Conservation (phyloP, 2,329 filamentous ascomycete species). For the Penicillium sp. region DNA sequence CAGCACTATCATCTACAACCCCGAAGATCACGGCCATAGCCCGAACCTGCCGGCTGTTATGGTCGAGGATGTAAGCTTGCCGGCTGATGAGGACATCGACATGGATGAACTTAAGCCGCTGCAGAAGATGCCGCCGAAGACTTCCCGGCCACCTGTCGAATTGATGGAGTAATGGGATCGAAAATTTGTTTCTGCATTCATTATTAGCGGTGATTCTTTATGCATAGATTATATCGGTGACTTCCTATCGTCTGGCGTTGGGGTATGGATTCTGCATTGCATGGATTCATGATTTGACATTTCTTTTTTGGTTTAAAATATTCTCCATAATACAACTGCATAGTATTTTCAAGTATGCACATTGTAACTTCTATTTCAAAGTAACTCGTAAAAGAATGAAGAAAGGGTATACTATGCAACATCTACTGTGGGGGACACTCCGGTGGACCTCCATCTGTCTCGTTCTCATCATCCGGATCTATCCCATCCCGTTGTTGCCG, state of each 20-base stretch:
- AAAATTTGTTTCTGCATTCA: conserved; percentile 3
- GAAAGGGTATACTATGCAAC: neutral
- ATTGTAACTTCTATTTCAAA: too few relatives aligned
- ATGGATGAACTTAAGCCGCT: conserved; percentile 28
- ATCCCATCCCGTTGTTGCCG: neutral
- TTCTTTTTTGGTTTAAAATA: neutral
- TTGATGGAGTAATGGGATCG: conserved; percentile 48
- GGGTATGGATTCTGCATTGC: conserved; percentile 4
- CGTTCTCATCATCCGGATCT: neutral
- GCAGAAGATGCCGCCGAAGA: conserved; percentile 51
- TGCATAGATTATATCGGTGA: conserved; percentile 10
- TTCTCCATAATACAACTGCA: neutral
- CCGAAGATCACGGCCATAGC: conserved; percentile 60
- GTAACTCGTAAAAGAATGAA: neutral
- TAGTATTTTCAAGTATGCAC: neutral
- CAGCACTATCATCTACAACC: conserved; percentile 63
- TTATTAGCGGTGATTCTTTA: conserved; percentile 18
- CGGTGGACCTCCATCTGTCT: neutral
- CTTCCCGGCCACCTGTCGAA: conserved; percentile 57
- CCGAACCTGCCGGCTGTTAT: conserved; percentile 62
- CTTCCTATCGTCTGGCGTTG: conserved; percentile 19
- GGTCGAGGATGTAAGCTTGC: conserved; percentile 59
- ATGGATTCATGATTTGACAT: neutral
- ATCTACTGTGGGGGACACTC: neutral
- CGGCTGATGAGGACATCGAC: conserved; percentile 47